Base-by-base conservation (phyloP, 805 yeast genomes). In the Metschnikowia cerradonensis region DNA sequence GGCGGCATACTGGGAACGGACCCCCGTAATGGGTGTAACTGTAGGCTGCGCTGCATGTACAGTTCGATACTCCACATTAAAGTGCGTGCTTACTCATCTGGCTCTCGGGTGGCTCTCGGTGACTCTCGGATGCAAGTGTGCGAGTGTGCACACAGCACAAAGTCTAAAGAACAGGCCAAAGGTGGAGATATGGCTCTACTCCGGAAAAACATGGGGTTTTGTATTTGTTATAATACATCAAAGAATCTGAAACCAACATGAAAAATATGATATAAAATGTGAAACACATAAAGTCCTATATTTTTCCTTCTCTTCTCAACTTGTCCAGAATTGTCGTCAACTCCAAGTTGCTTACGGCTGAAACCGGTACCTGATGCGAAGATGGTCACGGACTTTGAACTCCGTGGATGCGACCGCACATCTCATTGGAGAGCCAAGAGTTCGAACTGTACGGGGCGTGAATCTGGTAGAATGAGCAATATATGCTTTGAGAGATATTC, bases 331-430 rank as follows among this genome's bases (percentile, higher is more conserved):
- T 26, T 26, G 30, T 26, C 30, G 30, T 26, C 30, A 26, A 26
- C 11, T 26, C 30, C 11, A 26, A 26, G 30, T 26, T 4, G 15
- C 34, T 41, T 19, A 32, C 45, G 45, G 45, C 37, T 41, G 45
- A 41, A 8, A 19, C 45, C 45, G 45, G 45, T 39, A 32, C 45
- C 35, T 8, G 45, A n/a, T 14, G 45, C 45, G 45, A 14, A 41
- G 23, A 4, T 13, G 45, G 45, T 41, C 45, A 41, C 45, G 45
- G 45, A 7, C 37, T 14, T 41, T 20, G 30, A 41, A 32, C 30
- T 41, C 45, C 45, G 45, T 20, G 45, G 37, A 31, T 32, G 20
- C 32, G 6, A 11, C 10, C 30, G 45, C 37, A 20, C 45, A 31
- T 20, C 32, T 32, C 20, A 41, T 41, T 41, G 45, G 45, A 31